Percentiles rank a stretch among this genome's conserved stretches.
phyloP scores from a whole-genome alignment of 2,329 filamentous ascomycete species.

The Ophiobolus disseminans region DNA sequence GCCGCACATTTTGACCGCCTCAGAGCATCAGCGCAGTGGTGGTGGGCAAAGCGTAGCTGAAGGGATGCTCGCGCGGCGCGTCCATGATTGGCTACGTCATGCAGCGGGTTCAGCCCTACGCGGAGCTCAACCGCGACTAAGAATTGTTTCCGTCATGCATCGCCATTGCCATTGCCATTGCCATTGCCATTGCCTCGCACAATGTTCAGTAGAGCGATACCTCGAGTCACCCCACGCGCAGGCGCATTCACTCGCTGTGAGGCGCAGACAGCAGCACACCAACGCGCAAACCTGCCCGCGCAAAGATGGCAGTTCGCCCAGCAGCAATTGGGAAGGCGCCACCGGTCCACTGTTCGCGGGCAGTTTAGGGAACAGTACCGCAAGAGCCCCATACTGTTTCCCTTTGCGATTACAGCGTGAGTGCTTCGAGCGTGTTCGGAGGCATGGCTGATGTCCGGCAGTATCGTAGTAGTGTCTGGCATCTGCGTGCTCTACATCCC shows the following conservation, averaged over 20 bases:
- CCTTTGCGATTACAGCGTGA: constrained; percentile 42
- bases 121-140: constrained; percentile 32
- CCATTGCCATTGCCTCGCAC: constrained; percentile 19
- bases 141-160: constrained; percentile 31
- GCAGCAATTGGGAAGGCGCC: constrained; percentile 36
- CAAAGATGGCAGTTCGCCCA: constrained; percentile 34
- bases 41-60: constrained; percentile 5
- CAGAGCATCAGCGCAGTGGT: constrained; percentile 25
- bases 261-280: constrained; percentile 25
- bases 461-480: constrained; percentile 50
- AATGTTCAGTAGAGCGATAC: constrained; percentile 49
- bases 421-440: neutral
- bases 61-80: constrained; percentile 13
- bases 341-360: constrained; percentile 34
- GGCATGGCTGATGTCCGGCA: constrained; percentile 18
- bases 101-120: constrained; percentile 38
- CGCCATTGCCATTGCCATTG: constrained; percentile 12
- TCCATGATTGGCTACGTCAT: constrained; percentile 46
- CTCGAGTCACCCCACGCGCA: constrained; percentile 33
- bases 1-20: constrained; percentile 66
- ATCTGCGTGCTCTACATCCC: constrained; percentile 53
- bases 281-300: constrained; percentile 26
- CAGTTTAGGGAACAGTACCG: constrained; percentile 45
- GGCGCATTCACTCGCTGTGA: constrained; percentile 34
- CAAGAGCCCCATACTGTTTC: constrained; percentile 50